Evolutionary conservation across 345 rosid species (phyloP).

Genomic region (Ceriops zippeliana): DNA sequence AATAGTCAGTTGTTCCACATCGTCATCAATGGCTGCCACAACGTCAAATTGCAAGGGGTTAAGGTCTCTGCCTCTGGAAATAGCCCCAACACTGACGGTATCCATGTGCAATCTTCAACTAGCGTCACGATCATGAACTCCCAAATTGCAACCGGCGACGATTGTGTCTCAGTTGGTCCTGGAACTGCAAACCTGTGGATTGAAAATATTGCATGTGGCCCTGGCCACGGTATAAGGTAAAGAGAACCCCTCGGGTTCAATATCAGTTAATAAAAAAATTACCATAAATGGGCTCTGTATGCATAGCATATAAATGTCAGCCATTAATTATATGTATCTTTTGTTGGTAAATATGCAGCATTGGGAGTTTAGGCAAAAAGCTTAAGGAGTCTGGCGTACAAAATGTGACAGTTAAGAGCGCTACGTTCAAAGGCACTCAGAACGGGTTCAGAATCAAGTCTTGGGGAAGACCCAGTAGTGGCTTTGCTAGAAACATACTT

Average conservation of each 20-base stretch:
- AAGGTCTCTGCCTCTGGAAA: slow-evolving; percentile 14
- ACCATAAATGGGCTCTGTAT: no score
- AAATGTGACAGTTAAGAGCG: slow-evolving; percentile 41
- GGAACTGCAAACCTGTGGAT: slow-evolving; percentile 23
- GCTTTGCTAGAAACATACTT: slow-evolving; percentile 42
- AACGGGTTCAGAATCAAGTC: slow-evolving; percentile 64
- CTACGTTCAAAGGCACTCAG: slow-evolving; percentile 35
- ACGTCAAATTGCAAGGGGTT: slow-evolving; percentile 10
- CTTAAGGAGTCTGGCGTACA: slow-evolving; percentile 47
- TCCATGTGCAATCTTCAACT: slow-evolving; percentile 23
- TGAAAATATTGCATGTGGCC: slow-evolving; percentile 23
- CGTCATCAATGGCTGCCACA: slow-evolving; percentile 17
- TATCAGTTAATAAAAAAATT: no score
- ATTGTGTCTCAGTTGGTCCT: slow-evolving; percentile 33
- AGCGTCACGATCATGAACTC: slow-evolving; percentile 12
- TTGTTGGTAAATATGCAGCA: slow-evolving; percentile 31
- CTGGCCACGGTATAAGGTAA: slow-evolving; percentile 35
- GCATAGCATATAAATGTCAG: not conserved
- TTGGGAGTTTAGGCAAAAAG: slow-evolving; percentile 50
- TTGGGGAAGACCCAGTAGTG: slow-evolving; percentile 62
- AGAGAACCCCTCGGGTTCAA: no score
- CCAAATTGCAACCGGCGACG: slow-evolving; percentile 25
- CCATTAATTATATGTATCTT: not conserved
- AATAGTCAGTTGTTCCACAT: slow-evolving; percentile 30
- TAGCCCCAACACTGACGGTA: slow-evolving; percentile 34